A percentile compares a stretch with the other conserved stretches of the same genome.
These are phyloP conservation scores for Wickerhamomyces sydowiorum DNA, from an alignment of 805 yeast genomes.

Conservation along the genomic window DNA sequence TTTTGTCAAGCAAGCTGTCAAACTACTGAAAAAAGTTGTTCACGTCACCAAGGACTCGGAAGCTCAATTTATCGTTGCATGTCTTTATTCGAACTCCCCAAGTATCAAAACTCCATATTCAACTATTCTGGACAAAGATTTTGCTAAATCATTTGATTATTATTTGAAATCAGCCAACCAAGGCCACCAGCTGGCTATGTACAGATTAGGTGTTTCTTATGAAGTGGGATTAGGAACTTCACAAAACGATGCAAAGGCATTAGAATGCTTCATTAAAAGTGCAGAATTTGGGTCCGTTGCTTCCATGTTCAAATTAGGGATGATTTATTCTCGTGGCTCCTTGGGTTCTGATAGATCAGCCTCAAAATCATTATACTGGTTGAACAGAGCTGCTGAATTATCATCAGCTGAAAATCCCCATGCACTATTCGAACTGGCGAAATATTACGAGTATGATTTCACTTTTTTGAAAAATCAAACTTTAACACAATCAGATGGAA, in stretches of 20 bases:
- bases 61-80: conserved; percentile 55
- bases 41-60: conserved; percentile 44
- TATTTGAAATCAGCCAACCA: conserved; percentile 55
- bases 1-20: conserved; percentile 52
- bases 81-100: conserved; percentile 53
- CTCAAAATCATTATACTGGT: conserved; percentile 43
- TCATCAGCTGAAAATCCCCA: conserved; percentile 44
- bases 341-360: conserved; percentile 34
- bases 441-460: conserved; percentile 43
- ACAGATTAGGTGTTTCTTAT: conserved; percentile 64
- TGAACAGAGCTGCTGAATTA: conserved; percentile 39
- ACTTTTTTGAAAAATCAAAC: conserved; percentile 13
- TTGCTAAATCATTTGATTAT: conserved; percentile 52
- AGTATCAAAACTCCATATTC: conserved; percentile 36
- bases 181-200: conserved; percentile 55
- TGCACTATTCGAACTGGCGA: conserved; percentile 53
- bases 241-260: conserved; percentile 40
- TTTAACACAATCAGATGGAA: conserved; percentile 20
- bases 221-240: conserved; percentile 59
- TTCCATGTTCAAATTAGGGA: conserved; percentile 72
- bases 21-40: conserved; percentile 52
- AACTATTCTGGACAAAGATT: conserved; percentile 47
- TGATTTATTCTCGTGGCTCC: conserved; percentile 49
- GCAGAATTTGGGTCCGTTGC: conserved; percentile 57
- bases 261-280: conserved; percentile 50